A percentile compares a stretch with the other conserved stretches of the same genome.
These are phyloP conservation scores for Boletus rubropictus DNA, from an alignment of 768 basidiomycete species.

Conservation along the genomic window DNA sequence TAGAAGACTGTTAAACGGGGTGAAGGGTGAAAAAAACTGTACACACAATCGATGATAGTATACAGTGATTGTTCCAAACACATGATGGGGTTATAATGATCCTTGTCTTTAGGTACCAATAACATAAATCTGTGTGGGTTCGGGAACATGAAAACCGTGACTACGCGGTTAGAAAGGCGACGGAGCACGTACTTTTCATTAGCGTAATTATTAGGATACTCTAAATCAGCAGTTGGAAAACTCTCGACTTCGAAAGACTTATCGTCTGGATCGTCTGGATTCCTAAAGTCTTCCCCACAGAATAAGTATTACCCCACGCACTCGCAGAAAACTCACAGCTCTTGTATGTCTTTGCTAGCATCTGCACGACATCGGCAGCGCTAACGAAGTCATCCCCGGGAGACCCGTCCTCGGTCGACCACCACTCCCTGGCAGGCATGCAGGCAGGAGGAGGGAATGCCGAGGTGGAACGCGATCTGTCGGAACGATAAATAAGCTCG, in stretches of 20 bases:
- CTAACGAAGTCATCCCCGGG: slow-evolving; percentile 51
- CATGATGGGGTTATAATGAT: slow-evolving; percentile 83
- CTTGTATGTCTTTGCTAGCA: slow-evolving; percentile 63
- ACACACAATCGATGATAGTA: slow-evolving; percentile 66
- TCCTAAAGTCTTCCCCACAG: slow-evolving; percentile 54
- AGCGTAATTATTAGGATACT: slow-evolving; percentile 70
- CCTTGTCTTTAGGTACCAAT: slow-evolving; percentile 75
- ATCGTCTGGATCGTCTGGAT: slow-evolving; percentile 59
- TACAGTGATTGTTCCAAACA: slow-evolving; percentile 68
- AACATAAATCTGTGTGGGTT: slow-evolving; percentile 55
- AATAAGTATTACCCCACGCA: slow-evolving; percentile 11
- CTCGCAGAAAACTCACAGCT: slow-evolving; percentile 43
- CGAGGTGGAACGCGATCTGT: slow-evolving; percentile 64
- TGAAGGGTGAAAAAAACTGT: slow-evolving; percentile 20
- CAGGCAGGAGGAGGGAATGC: slow-evolving; percentile 33
- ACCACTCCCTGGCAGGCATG: slow-evolving; percentile 35
- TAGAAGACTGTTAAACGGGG: slow-evolving; percentile 25
- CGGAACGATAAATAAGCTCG: slow-evolving; percentile 49
- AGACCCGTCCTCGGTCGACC: slow-evolving; percentile 49
- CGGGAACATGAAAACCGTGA: not conserved
- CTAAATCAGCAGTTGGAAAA: slow-evolving; percentile 65
- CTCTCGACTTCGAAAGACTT: slow-evolving; percentile 55
- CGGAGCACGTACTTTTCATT: slow-evolving; percentile 51
- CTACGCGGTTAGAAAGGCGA: not conserved
- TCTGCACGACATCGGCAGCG: slow-evolving; percentile 58